phyloP scores from a whole-genome alignment of 805 yeast species.

The Kodamaea kaohsiungensis region DNA sequence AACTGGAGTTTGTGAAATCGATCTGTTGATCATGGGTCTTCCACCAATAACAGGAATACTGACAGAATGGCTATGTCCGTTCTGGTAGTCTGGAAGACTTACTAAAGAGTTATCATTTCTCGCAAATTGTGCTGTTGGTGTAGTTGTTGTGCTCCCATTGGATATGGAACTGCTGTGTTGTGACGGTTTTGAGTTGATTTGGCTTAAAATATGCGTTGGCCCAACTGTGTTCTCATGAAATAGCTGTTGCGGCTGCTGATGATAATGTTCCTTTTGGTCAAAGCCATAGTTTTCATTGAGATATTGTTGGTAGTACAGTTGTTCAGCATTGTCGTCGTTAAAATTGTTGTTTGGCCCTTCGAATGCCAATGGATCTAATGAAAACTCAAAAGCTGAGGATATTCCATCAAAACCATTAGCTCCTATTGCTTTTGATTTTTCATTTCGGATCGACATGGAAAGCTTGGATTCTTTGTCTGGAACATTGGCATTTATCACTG shows the following conservation, averaged over 20 bases:
- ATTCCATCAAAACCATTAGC: neutral
- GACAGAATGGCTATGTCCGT: conserved; percentile 12
- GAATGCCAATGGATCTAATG: conserved; percentile 49
- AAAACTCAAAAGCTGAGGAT: conserved; percentile 27
- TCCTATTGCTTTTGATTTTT: neutral
- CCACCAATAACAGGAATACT: conserved; percentile 10
- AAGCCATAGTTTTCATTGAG: conserved; percentile 1
- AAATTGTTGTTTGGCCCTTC: conserved; percentile 41
- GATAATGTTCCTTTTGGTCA: neutral
- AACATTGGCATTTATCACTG: conserved; percentile 11
- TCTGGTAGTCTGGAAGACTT: conserved; percentile 31
- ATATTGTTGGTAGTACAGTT: conserved; percentile 6
- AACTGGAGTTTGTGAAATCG: conserved; percentile 23
- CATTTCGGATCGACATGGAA: conserved; percentile 19
- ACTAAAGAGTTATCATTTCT: conserved; percentile 31
- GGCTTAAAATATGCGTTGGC: conserved; percentile 10
- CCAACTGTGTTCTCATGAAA: conserved; percentile 7
- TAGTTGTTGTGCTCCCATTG: conserved; percentile 16
- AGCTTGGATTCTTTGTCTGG: conserved; percentile 13
- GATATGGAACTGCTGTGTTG: conserved; percentile 3
- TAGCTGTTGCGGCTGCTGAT: neutral
- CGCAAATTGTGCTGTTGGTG: conserved; percentile 19
- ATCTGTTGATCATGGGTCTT: conserved; percentile 12
- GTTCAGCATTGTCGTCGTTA: conserved; percentile 3
- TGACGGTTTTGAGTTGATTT: neutral